Evolutionary conservation across 192 early-diverging fungal species (phyloP).

Genomic region (Podochytrium sp.): DNA sequence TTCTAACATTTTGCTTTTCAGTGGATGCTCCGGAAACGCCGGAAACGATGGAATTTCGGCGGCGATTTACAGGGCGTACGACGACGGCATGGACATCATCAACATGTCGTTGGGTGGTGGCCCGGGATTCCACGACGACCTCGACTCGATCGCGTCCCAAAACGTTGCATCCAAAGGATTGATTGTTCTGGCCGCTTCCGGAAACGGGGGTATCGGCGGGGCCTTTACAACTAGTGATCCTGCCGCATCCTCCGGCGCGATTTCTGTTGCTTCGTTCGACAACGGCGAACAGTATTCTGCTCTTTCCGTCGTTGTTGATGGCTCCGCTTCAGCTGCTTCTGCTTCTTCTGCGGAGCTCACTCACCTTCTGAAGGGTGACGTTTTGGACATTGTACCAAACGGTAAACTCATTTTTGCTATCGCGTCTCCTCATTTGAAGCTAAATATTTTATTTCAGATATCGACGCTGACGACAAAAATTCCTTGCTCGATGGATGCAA

Average conservation of each 20-base stretch:
- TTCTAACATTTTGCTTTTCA: no score
- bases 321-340: neutral
- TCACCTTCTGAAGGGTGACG: neutral
- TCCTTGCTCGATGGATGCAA: slow-evolving; percentile 23
- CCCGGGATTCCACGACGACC: slow-evolving; percentile 62
- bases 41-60: slow-evolving; percentile 77
- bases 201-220: slow-evolving; percentile 75
- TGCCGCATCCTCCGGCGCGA: neutral
- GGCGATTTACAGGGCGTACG: slow-evolving; percentile 72
- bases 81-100: slow-evolving; percentile 78
- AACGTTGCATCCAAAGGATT: slow-evolving; percentile 48
- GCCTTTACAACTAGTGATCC: slow-evolving; percentile 29
- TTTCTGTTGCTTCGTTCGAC: neutral
- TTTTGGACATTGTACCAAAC: slow-evolving; percentile 27
- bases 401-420: neutral
- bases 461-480: slow-evolving; percentile 32
- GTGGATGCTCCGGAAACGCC: slow-evolving; percentile 67
- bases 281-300: neutral
- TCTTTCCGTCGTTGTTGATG: neutral
- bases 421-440: no score
- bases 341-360: neutral
- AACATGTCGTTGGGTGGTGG: slow-evolving; percentile 81
- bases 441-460: neutral
- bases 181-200: slow-evolving; percentile 63
- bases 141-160: slow-evolving; percentile 58